Evolutionary conservation across 192 early-diverging fungal species (phyloP), one percentile per base, ranked within the genome.

Genomic region (Phycomyces blakesleeanus): DNA sequence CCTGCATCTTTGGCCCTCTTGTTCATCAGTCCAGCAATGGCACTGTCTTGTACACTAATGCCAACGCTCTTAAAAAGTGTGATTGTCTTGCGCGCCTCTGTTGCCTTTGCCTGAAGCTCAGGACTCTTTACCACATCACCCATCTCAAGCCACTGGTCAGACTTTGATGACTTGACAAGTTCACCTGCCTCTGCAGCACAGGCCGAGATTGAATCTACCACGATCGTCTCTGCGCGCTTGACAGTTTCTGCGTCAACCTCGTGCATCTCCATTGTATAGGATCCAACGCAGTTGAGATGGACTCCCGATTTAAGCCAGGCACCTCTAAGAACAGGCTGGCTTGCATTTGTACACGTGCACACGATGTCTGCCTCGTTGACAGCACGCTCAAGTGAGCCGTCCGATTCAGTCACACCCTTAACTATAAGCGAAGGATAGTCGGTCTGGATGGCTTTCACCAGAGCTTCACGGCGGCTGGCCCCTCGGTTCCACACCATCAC

Each of bases 11-110:
- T 77, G 15, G 79, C 81, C 26, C 40, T 55, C 5, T 73, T 67
- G 4, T 75, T 58, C 9, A 83, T 72, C 55, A 76, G 58, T 0
- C 64, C 64, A 27, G 79, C 74, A 7, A 83, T 78, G 21, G 79
- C 78, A 20, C 73, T 76, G 66, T 83, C 81, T 64, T 83, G 81
- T 5, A 76, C 75, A 37, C 77, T 76, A 44, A 83, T 76, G 0
- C 81, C 81, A 6, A 83, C 81, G 40, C 79, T 81, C 68, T 83
- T 83, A 34, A 81, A 83, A 27, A 83, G 77, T 2, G 81, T 63
- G 34, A 71, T 59, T 0, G 51, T 51, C 38, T 59, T 22, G n/a
- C 15, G 22, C 22, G 22, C 44, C 52, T 12, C 44, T 24, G 18
- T 41, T 16, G 15, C 24, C 25, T 15, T 27, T 42, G 38, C 20